A percentile compares a stretch with the other conserved stretches of the same genome.
Evolutionary conservation across 2,329 filamentous ascomycete species (phyloP).

Genomic region (Diaporthe citrichinensis): DNA sequence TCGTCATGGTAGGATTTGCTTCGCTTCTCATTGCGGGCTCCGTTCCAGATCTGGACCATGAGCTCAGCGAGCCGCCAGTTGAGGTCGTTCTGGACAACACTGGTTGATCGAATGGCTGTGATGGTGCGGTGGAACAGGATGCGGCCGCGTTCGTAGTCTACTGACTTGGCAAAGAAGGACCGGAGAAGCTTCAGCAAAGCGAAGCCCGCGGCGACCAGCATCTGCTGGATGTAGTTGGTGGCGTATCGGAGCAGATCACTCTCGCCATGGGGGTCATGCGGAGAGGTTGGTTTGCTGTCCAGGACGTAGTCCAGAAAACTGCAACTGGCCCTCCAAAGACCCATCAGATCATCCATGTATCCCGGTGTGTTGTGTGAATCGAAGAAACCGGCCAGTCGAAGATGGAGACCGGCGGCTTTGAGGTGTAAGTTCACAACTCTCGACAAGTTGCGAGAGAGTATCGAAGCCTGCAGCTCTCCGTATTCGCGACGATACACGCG

Average conservation of each 20-base stretch:
- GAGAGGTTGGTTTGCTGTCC: constrained; percentile 61
- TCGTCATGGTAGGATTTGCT: constrained; percentile 63
- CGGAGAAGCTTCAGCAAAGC: constrained; percentile 83
- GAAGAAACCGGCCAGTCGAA: constrained; percentile 85
- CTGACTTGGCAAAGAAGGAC: constrained; percentile 81
- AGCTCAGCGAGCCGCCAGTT: constrained; percentile 85
- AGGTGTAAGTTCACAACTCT: constrained; percentile 76
- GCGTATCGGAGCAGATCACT: constrained; percentile 75
- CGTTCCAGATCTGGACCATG: constrained; percentile 91
- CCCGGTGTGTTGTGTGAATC: constrained; percentile 80
- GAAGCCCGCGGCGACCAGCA: constrained; percentile 86
- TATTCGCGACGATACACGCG: constrained; percentile 76
- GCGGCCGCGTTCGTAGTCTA: constrained; percentile 77
- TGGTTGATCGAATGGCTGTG: constrained; percentile 78
- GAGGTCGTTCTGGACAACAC: constrained; percentile 83
- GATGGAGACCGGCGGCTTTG: constrained; percentile 80
- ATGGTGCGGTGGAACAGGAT: constrained; percentile 80
- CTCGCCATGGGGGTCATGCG: constrained; percentile 59
- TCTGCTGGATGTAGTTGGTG: constrained; percentile 85
- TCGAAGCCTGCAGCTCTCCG: constrained; percentile 72
- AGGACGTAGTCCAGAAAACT: constrained; percentile 77
- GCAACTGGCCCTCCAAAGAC: constrained; percentile 80
- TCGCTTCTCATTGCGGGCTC: constrained; percentile 67
- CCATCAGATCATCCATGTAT: constrained; percentile 81
- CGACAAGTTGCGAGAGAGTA: constrained; percentile 71